These are phyloP conservation scores for Botrytis medusae DNA, from an alignment of 2,329 filamentous ascomycete genomes.

Conservation along the genomic window DNA sequence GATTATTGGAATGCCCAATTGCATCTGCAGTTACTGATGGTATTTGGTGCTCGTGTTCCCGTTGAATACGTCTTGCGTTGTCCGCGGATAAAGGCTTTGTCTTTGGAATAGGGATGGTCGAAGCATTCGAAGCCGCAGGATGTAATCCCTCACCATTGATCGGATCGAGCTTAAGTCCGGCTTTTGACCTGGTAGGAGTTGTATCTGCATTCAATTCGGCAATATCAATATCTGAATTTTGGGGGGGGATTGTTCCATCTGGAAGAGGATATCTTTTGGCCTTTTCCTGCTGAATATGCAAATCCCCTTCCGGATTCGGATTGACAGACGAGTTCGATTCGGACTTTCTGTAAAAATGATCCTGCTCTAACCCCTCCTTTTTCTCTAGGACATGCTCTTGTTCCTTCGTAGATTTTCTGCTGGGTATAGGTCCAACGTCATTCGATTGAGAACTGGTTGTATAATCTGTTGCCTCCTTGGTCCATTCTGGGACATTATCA, in stretches of 20 bases:
- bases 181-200: conserved; percentile 37
- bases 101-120: conserved; percentile 44
- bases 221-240: conserved; percentile 33
- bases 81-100: conserved; percentile 41
- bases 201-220: conserved; percentile 39
- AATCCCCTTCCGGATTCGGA: conserved; percentile 41
- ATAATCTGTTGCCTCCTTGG: conserved; percentile 28
- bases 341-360: conserved; percentile 50
- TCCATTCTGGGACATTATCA: conserved; percentile 43
- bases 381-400: conserved; percentile 26
- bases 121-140: conserved; percentile 42
- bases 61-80: conserved; percentile 47
- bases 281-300: conserved; percentile 49
- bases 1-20: conserved; percentile 33
- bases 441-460: conserved; percentile 28
- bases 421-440: conserved; percentile 29
- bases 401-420: conserved; percentile 37
- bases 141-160: conserved; percentile 37
- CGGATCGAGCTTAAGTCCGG: conserved; percentile 42
- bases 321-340: conserved; percentile 44
- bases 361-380: conserved; percentile 47
- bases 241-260: conserved; percentile 51
- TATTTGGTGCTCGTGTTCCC: conserved; percentile 52
- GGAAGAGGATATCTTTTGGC: conserved; percentile 46
- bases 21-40: conserved; percentile 51